phyloP scores from a whole-genome alignment of 306 rosid genomes.

The Hippophae tibetana region DNA sequence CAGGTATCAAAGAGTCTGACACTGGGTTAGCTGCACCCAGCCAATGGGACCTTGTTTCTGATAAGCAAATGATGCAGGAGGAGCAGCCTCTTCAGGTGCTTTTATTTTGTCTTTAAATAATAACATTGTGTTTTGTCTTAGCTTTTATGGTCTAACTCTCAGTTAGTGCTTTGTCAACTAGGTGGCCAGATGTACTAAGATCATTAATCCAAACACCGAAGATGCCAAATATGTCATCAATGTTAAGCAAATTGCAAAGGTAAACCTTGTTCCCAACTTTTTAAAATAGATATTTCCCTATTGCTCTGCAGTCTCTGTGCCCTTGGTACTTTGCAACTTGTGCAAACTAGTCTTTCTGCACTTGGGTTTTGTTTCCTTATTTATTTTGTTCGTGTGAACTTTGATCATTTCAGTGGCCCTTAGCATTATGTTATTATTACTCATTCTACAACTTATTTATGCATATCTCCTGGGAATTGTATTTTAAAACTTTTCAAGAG shows the following conservation, averaged over 20 bases:
- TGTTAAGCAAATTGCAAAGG: slow-evolving; percentile 98
- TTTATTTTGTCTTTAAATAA: background rate
- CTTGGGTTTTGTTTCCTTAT: background rate
- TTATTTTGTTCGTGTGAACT: background rate
- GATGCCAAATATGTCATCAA: slow-evolving; percentile 96
- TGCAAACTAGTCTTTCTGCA: background rate
- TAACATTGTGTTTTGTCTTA: background rate
- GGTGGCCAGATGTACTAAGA: slow-evolving; percentile 99
- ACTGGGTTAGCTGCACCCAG: slow-evolving; percentile 99
- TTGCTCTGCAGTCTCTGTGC: background rate
- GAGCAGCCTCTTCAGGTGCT: slow-evolving; percentile 98
- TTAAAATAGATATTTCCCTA: background rate
- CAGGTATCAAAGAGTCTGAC: slow-evolving; percentile 98
- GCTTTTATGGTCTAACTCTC: slow-evolving; percentile 7
- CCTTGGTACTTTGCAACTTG: background rate
- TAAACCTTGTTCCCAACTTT: background rate
- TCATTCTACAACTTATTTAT: background rate
- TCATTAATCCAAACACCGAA: slow-evolving; percentile 89
- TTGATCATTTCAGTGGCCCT: background rate
- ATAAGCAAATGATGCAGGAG: slow-evolving; percentile 99
- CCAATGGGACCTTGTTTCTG: slow-evolving; percentile 99
- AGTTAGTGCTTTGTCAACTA: slow-evolving; percentile 28
- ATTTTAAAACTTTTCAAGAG: background rate
- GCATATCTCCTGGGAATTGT: background rate
- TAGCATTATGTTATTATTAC: background rate